These are phyloP conservation scores for Crassisporium funariophilum DNA, from an alignment of 768 basidiomycete genomes.

Conservation along the genomic window DNA sequence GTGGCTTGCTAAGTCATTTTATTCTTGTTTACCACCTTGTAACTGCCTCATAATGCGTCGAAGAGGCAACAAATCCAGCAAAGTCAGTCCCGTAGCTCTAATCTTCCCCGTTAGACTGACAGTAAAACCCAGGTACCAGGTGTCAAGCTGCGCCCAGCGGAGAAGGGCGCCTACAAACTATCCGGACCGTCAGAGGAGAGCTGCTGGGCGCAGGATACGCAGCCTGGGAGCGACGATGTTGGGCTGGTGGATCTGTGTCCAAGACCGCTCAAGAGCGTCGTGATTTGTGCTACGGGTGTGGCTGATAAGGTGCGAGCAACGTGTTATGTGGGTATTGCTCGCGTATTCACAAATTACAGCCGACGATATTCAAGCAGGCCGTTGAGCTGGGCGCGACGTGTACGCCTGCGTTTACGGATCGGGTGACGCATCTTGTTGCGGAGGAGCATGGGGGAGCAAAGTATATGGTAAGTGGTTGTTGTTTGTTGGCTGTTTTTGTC, in stretches of 20 bases:
- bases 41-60: slow-evolving; percentile 41
- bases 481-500: background rate
- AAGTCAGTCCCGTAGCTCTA: slow-evolving; percentile 36
- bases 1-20: background rate
- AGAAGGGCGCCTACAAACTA: slow-evolving; percentile 35
- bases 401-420: slow-evolving; percentile 75
- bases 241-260: slow-evolving; percentile 53
- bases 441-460: slow-evolving; percentile 82
- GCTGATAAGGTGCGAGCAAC: slow-evolving; percentile 68
- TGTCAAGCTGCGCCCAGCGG: slow-evolving; percentile 77
- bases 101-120: background rate
- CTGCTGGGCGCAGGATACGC: slow-evolving; percentile 51
- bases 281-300: slow-evolving; percentile 78
- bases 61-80: slow-evolving; percentile 67
- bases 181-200: slow-evolving; percentile 33
- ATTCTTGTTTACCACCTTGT: slow-evolving; percentile 17
- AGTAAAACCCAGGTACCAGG: slow-evolving; percentile 63
- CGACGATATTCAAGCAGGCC: slow-evolving; percentile 72
- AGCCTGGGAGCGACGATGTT: slow-evolving; percentile 47
- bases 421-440: slow-evolving; percentile 87
- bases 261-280: slow-evolving; percentile 64
- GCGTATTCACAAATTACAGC: slow-evolving; percentile 40
- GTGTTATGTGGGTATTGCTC: background rate
- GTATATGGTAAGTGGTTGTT: slow-evolving; percentile 56
- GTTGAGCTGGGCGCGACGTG: slow-evolving; percentile 77